Conservation (phyloP, 768 basidiomycete species). For the Pleurotus ostreatus region DNA sequence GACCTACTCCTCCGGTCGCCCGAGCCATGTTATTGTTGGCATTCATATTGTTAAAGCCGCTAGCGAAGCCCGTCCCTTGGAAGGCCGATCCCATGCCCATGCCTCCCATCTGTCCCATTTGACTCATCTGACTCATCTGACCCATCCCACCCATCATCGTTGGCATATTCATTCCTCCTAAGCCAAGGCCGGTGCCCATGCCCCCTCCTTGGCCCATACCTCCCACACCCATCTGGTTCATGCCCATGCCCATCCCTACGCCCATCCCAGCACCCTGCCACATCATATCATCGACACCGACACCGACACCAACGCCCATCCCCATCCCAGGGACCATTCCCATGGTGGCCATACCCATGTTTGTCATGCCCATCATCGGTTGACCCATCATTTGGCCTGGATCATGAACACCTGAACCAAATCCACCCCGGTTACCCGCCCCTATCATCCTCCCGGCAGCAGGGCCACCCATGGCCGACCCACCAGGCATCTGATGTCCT, state of each 20-base stretch:
- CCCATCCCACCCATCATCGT: slow-evolving; percentile 12
- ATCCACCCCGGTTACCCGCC: slow-evolving; percentile 16
- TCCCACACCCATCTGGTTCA: slow-evolving; percentile 20
- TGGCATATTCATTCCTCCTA: slow-evolving; percentile 13
- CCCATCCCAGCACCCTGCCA: slow-evolving; percentile 18
- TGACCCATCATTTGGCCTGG: slow-evolving; percentile 30
- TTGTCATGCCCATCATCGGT: slow-evolving; percentile 24
- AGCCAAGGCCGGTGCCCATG: slow-evolving; percentile 15
- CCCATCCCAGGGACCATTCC: slow-evolving; percentile 13
- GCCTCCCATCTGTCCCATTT: slow-evolving; percentile 28
- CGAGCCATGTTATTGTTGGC: slow-evolving; percentile 30
- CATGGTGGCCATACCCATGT: slow-evolving; percentile 15
- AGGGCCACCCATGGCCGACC: slow-evolving; percentile 18
- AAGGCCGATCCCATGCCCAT: slow-evolving; percentile 26
- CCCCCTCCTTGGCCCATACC: slow-evolving; percentile 9
- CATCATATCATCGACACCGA: slow-evolving; percentile 10
- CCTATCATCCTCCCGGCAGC: slow-evolving; percentile 15
- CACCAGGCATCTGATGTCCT: slow-evolving; percentile 11
- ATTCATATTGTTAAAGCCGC: slow-evolving; percentile 16
- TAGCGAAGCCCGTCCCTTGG: slow-evolving; percentile 19
- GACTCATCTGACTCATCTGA: slow-evolving; percentile 21
- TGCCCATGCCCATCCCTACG: slow-evolving; percentile 16
- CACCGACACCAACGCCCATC: slow-evolving; percentile 11
- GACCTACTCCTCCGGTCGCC: slow-evolving; percentile 20
- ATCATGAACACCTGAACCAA: slow-evolving; percentile 19